These are phyloP conservation scores for Eutreptiella sp. DNA, from an alignment of 208 protist genomes.

Conservation along the genomic window DNA sequence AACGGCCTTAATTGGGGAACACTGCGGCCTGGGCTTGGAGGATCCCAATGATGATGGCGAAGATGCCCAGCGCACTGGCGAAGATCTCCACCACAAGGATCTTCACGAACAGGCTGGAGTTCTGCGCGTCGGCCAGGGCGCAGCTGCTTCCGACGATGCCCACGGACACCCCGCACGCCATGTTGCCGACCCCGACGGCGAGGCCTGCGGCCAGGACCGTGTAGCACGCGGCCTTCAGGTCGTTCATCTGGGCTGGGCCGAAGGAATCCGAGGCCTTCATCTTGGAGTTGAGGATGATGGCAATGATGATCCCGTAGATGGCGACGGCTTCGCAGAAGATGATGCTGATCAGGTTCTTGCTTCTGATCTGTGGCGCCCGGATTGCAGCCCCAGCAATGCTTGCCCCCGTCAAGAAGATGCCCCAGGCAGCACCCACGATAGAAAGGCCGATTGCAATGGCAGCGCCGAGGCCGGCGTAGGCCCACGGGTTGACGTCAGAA, in stretches of 20 bases:
- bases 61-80: slow-evolving; percentile 90
- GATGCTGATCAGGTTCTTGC: slow-evolving; percentile 89
- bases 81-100: slow-evolving; percentile 97
- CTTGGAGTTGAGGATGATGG: slow-evolving; percentile 94
- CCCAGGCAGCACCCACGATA: slow-evolving; percentile 36
- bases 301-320: slow-evolving; percentile 98
- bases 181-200: slow-evolving; percentile 87
- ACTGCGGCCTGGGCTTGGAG: slow-evolving; percentile 77
- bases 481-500: slow-evolving; percentile 21
- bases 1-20: no score
- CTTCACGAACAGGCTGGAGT: slow-evolving; percentile 89
- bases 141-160: slow-evolving; percentile 91
- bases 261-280: slow-evolving; percentile 40
- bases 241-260: slow-evolving; percentile 32
- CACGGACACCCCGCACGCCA: slow-evolving; percentile 88
- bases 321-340: slow-evolving; percentile 99
- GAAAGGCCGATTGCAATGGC: slow-evolving; percentile 31
- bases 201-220: slow-evolving; percentile 87
- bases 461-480: slow-evolving; percentile 28
- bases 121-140: slow-evolving; percentile 90
- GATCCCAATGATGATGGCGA: slow-evolving; percentile 95
- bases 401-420: slow-evolving; percentile 28
- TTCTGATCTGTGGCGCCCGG: slow-evolving; percentile 39
- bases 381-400: slow-evolving; percentile 29
- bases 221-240: slow-evolving; percentile 55